Percentiles rank a stretch among this genome's conserved stretches.
phyloP scores from a whole-genome alignment of 2,329 filamentous ascomycete species.

The Penicillium sp. region DNA sequence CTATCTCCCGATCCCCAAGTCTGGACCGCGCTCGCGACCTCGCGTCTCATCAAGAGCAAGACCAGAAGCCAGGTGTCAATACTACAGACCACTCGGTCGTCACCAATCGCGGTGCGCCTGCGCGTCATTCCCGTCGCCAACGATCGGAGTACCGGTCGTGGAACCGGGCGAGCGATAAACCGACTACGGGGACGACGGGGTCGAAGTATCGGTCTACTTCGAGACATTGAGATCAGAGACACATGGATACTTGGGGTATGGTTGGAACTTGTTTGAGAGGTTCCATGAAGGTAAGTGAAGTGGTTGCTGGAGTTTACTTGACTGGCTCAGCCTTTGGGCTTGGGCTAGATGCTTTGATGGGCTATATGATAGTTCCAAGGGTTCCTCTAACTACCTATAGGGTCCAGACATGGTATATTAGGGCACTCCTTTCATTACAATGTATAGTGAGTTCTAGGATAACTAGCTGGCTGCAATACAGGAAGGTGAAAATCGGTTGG shows the following conservation, averaged over 20 bases:
- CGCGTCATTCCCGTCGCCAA: slow-evolving; percentile 1
- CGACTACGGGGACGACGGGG: slow-evolving; percentile 1
- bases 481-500: no score
- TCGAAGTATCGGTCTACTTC: slow-evolving; percentile 1
- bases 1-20: background rate
- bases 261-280: no score
- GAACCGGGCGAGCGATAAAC: background rate
- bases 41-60: background rate
- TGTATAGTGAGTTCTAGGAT: no score
- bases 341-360: no score
- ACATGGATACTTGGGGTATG: background rate
- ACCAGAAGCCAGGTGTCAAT: background rate
- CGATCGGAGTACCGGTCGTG: slow-evolving; percentile 1
- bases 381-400: no score
- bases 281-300: background rate
- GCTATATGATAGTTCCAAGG: no score
- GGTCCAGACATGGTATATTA: no score
- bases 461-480: no score
- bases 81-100: slow-evolving; percentile 4
- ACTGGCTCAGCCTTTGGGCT: no score
- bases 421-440: no score
- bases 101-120: slow-evolving; percentile 5
- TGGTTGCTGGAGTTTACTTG: background rate
- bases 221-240: slow-evolving; percentile 1
- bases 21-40: background rate